Evolutionary conservation across 257 asterid genomes (phyloP).

Genomic region (Solanum gandarillasii): DNA sequence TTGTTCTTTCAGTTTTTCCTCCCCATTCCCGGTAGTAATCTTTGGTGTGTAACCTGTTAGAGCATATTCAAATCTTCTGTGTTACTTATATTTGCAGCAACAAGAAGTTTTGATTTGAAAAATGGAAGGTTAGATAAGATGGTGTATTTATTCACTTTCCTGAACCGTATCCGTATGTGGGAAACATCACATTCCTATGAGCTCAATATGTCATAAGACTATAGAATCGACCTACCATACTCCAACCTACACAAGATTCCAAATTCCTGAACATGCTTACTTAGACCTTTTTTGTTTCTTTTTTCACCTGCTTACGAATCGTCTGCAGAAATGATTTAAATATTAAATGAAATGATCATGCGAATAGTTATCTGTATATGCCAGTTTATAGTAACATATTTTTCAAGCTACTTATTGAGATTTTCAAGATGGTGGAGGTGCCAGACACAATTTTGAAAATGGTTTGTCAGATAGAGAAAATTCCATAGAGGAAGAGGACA

Average conservation of each 20-base stretch:
- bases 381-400: background rate
- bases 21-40: background rate
- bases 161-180: background rate
- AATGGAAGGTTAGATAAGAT: background rate
- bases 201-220: background rate
- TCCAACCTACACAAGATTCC: background rate
- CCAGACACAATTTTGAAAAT: background rate
- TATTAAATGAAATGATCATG: background rate
- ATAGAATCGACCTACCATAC: background rate
- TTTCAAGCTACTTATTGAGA: background rate
- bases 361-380: background rate
- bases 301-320: too few relatives aligned
- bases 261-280: background rate
- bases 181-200: background rate
- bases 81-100: background rate
- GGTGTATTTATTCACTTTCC: background rate
- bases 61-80: background rate
- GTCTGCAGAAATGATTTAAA: background rate
- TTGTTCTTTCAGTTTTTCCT: background rate
- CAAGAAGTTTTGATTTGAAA: background rate
- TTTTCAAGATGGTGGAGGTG: background rate
- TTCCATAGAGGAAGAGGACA: conserved; percentile 57
- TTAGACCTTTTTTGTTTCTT: background rate
- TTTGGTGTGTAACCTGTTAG: background rate
- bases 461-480: conserved; percentile 15